Conservation (phyloP, 106 monocot genomes). For the Dendrobium officinale region DNA sequence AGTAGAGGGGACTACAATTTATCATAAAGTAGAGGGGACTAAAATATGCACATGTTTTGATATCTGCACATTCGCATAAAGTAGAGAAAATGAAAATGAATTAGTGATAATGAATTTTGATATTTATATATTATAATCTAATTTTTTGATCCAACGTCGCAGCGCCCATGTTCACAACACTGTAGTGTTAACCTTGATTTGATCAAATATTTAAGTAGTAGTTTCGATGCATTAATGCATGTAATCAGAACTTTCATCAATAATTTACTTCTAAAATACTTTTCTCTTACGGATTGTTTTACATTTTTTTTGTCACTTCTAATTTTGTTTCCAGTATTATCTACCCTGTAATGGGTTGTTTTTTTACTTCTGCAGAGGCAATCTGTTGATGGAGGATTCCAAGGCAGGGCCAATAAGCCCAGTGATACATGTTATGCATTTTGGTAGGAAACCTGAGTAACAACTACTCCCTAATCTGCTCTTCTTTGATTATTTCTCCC, state of each 20-base stretch:
- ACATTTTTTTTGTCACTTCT: not conserved
- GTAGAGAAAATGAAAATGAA: too few relatives aligned
- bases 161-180: too few relatives aligned
- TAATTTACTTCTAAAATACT: not conserved
- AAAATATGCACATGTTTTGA: too few relatives aligned
- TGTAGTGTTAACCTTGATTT: not conserved
- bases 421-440: constrained; percentile 99
- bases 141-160: too few relatives aligned
- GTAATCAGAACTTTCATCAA: not conserved
- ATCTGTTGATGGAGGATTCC: constrained; percentile 81
- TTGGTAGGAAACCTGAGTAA: constrained; percentile 38
- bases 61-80: too few relatives aligned
- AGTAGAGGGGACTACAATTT: too few relatives aligned
- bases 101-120: too few relatives aligned
- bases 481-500: not conserved
- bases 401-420: constrained; percentile 80
- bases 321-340: not conserved
- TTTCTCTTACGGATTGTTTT: not conserved
- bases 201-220: not conserved
- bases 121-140: too few relatives aligned
- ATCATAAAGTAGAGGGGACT: too few relatives aligned
- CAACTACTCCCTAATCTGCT: not conserved
- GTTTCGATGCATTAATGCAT: not conserved
- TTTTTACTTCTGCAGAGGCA: constrained; percentile 52
- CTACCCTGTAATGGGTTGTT: not conserved